Evolutionary conservation across 129 eudicot species (phyloP), one percentile per base, ranked within the genome.

Genomic region (Lactuca sativa): DNA sequence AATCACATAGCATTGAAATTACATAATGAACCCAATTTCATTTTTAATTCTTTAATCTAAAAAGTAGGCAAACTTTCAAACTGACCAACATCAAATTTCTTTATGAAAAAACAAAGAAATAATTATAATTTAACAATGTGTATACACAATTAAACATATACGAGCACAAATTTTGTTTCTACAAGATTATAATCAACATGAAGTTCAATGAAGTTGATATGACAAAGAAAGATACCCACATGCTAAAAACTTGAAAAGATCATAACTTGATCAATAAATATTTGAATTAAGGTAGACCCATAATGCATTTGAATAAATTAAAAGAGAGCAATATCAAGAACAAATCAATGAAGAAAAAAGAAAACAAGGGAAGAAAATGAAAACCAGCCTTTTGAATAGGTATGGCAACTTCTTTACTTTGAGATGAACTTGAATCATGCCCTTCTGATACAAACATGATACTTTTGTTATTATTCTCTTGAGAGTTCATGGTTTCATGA

Each of bases 311-410:
- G 52, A 17, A 59, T 31, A 34, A 21, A 59, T 1, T 51, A 40
- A 36, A 54, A 41, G 54, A 61, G 25, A 56, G 33, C 74, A 75
- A 18, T 34, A 75, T 66, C 55, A 75, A 75, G 73, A 66, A 58
- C 16, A 51, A 4, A 38, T n/a, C 9, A 43, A 43, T 43, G 49
- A 43, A 9, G n/a, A 13, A 44, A 15, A 16, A 40, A 7, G 13
- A 49, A 41, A 67, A 69, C 16, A 74, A 52, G 66, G 53, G 36
- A 67, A 25, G 69, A 37, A 58, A 51, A 31, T 67, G 74, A 54
- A 60, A 60, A 76, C 81, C 52, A 76, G 75, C 81, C 81, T 76
- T 76, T 59, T 69, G 71, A 76, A 76, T 61, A 21, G 75, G 76
- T 70, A 69, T 54, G 71, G 14, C 75, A 69, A 69, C 81, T 69